phyloP scores from a whole-genome alignment of 257 asterid species.

The Phtheirospermum japonicum region DNA sequence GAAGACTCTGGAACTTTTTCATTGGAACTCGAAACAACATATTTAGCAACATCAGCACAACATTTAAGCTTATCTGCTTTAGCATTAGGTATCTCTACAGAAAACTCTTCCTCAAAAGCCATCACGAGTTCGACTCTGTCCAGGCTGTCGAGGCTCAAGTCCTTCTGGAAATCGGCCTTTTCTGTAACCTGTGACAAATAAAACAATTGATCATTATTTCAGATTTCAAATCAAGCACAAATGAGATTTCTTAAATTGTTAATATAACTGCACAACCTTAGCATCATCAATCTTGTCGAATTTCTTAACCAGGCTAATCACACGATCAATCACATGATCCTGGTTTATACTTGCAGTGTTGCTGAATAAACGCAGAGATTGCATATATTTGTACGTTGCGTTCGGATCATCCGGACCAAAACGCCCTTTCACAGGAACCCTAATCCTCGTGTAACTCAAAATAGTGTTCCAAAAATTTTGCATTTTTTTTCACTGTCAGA shows the following conservation, averaged over 20 bases:
- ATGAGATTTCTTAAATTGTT: not conserved
- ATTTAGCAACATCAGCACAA: conserved; percentile 70
- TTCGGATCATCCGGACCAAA: conserved; percentile 23
- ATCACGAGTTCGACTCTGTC: conserved; percentile 80
- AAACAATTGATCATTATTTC: too few species aligned
- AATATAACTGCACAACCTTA: conserved; percentile 50
- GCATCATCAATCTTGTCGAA: conserved; percentile 50
- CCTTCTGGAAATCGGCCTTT: conserved; percentile 75
- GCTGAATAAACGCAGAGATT: conserved; percentile 37
- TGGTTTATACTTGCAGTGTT: conserved; percentile 28
- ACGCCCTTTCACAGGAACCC: conserved; percentile 32
- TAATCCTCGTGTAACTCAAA: conserved; percentile 46
- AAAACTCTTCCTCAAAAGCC: conserved; percentile 81
- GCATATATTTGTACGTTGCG: conserved; percentile 28
- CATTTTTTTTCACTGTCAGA: conserved; percentile 31
- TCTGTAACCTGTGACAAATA: conserved; percentile 56
- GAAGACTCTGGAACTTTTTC: conserved; percentile 35
- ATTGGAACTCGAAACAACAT: conserved; percentile 38
- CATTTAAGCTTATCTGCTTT: conserved; percentile 76
- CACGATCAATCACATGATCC: conserved; percentile 52
- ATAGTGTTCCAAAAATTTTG: conserved; percentile 38
- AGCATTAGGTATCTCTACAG: conserved; percentile 72
- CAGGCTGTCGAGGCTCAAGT: conserved; percentile 74
- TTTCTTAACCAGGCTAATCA: conserved; percentile 60
- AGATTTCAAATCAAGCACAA: not conserved